A percentile compares a stretch with the other conserved stretches of the same genome.
Evolutionary conservation across 2,329 filamentous ascomycete species (phyloP).

Genomic region (Sclerotinia nivalis): DNA sequence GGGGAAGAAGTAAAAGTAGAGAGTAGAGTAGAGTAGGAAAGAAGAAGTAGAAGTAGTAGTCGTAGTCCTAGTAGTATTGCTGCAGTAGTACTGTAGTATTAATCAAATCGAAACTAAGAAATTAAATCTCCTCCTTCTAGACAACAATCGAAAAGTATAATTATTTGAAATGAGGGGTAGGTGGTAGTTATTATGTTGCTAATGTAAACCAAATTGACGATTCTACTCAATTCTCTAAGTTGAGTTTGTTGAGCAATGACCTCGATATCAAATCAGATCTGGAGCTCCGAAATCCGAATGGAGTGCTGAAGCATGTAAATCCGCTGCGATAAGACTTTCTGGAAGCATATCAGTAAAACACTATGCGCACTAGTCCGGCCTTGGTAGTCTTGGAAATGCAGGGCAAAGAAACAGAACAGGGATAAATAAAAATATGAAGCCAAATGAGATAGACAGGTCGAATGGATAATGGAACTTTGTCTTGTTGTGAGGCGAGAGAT

Average conservation of each 20-base stretch:
- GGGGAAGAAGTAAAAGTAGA: too few species aligned
- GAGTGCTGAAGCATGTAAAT: not conserved
- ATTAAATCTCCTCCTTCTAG: not conserved
- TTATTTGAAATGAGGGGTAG: not conserved
- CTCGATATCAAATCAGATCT: conserved; percentile 1
- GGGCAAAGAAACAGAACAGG: not conserved
- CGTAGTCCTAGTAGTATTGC: not conserved
- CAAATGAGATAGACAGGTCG: not conserved
- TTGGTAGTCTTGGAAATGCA: conserved; percentile 20
- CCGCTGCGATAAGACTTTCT: conserved; percentile 4
- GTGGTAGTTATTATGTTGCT: not conserved
- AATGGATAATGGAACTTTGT: not conserved
- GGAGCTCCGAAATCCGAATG: conserved; percentile 1
- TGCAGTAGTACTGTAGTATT: too few species aligned
- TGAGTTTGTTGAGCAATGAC: not conserved
- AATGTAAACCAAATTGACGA: not conserved
- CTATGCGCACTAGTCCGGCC: not conserved
- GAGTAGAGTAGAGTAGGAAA: not conserved
- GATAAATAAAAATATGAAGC: conserved; percentile 12
- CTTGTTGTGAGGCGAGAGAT: not conserved
- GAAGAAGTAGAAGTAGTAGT: not conserved
- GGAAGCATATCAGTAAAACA: conserved; percentile 17
- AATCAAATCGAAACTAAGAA: not conserved
- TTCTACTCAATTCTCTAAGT: not conserved
- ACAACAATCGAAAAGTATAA: not conserved